Conservation (phyloP, 1,139 yeast species). For the Barnettozyma hawaiiensis region DNA sequence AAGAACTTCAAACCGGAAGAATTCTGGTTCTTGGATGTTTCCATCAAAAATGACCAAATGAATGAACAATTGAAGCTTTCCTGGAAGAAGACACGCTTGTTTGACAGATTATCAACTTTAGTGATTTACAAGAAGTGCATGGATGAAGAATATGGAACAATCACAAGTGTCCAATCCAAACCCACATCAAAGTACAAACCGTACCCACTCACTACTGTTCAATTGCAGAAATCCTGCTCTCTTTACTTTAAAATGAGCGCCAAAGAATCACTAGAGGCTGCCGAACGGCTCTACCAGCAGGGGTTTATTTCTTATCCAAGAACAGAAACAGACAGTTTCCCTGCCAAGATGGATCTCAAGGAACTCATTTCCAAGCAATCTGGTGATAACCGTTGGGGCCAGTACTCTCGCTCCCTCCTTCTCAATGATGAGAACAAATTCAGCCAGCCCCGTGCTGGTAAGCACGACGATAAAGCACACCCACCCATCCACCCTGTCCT, state of each 20-base stretch:
- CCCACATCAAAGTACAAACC: constrained; percentile 81
- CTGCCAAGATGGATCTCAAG: constrained; percentile 64
- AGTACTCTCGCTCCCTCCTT: constrained; percentile 35
- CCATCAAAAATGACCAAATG: constrained; percentile 33
- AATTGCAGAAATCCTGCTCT: constrained; percentile 83
- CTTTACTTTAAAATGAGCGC: constrained; percentile 71
- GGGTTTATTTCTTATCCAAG: constrained; percentile 95
- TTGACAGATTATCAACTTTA: constrained; percentile 63
- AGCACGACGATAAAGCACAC: constrained; percentile 90
- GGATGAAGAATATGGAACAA: constrained; percentile 41
- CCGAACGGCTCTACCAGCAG: constrained; percentile 78
- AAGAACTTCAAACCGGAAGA: constrained; percentile 66
- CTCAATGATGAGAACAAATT: constrained; percentile 38
- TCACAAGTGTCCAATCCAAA: constrained; percentile 47
- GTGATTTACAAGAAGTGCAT: constrained; percentile 66
- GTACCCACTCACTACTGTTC: constrained; percentile 92
- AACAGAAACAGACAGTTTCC: constrained; percentile 92
- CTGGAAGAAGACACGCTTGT: constrained; percentile 70
- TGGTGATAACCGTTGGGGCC: constrained; percentile 44
- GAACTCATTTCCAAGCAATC: constrained; percentile 56
- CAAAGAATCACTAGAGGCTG: constrained; percentile 72
- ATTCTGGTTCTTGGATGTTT: constrained; percentile 70
- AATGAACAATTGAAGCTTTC: constrained; percentile 32
- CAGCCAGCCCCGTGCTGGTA: constrained; percentile 68
- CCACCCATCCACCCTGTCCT: constrained; percentile 94